Evolutionary conservation across 2,329 filamentous ascomycete genomes (phyloP).

Genomic region (Sporothrix protearum): DNA sequence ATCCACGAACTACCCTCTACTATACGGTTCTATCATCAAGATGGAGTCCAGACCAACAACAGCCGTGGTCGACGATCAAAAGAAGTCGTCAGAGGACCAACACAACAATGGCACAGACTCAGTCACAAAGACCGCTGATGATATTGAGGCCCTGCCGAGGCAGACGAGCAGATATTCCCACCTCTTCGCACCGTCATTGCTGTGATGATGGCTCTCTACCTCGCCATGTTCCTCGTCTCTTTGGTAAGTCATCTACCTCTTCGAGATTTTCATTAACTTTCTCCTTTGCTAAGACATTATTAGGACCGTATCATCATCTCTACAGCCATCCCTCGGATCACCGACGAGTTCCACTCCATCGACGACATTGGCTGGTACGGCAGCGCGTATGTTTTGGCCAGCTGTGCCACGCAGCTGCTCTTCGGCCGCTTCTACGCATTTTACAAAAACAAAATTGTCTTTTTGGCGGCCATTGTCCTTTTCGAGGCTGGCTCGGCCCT

Average conservation of each 20-base stretch:
- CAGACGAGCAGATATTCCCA: neutral
- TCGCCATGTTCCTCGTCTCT: slow-evolving; percentile 41
- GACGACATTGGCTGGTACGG: slow-evolving; percentile 30
- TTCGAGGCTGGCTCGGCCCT: slow-evolving; percentile 42
- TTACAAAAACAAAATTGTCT: slow-evolving; percentile 37
- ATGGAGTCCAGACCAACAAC: neutral
- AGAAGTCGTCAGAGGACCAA: neutral
- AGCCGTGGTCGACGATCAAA: neutral
- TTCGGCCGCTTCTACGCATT: slow-evolving; percentile 43
- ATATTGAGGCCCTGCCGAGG: neutral
- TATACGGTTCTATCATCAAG: neutral
- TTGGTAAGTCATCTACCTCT: slow-evolving; percentile 26
- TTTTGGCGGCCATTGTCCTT: slow-evolving; percentile 35
- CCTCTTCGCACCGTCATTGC: slow-evolving; percentile 27
- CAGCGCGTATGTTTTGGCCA: slow-evolving; percentile 27
- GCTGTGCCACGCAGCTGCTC: slow-evolving; percentile 35
- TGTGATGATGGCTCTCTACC: slow-evolving; percentile 37
- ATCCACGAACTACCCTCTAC: neutral
- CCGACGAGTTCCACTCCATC: slow-evolving; percentile 27
- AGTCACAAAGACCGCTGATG: neutral
- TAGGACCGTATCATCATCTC: slow-evolving; percentile 33
- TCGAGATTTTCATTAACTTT: neutral
- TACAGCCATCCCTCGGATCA: slow-evolving; percentile 27
- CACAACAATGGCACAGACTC: neutral
- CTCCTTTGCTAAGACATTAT: neutral